phyloP scores from a whole-genome alignment of 2,329 filamentous ascomycete genomes.

The Pseudocercospora eumusae region DNA sequence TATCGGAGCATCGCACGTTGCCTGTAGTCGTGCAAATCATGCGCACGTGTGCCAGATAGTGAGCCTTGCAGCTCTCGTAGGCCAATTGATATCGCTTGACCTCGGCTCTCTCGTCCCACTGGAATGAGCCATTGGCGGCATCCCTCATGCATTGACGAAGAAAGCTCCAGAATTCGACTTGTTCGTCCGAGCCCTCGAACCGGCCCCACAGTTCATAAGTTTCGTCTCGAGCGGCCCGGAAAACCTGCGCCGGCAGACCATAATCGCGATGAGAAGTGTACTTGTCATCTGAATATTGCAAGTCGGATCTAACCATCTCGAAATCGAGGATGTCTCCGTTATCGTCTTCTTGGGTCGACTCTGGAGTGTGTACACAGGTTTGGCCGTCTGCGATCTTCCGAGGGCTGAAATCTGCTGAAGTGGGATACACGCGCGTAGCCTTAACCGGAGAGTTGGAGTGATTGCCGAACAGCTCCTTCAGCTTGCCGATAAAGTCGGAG shows the following conservation, averaged over 20 bases:
- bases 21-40: conserved; percentile 30
- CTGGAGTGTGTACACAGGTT: background rate
- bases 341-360: background rate
- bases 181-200: conserved; percentile 1
- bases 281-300: conserved; percentile 17
- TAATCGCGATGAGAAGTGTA: conserved; percentile 18
- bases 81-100: conserved; percentile 19
- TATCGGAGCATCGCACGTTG: conserved; percentile 22
- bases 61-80: conserved; percentile 26
- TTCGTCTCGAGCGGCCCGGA: conserved; percentile 14
- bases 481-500: conserved; percentile 26
- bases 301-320: conserved; percentile 23
- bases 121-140: conserved; percentile 20
- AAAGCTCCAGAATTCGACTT: conserved; percentile 21
- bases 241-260: conserved; percentile 20
- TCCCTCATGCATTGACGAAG: conserved; percentile 20
- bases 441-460: conserved; percentile 2
- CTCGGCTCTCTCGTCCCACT: conserved; percentile 14
- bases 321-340: conserved; percentile 21
- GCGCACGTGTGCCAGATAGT: conserved; percentile 16
- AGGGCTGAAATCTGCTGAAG: conserved; percentile 18
- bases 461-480: conserved; percentile 22
- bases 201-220: conserved; percentile 6
- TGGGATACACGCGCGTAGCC: conserved; percentile 23
- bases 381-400: conserved; percentile 12